These are phyloP conservation scores for Citrullus amarus DNA, from an alignment of 306 rosid genomes.

Conservation along the genomic window DNA sequence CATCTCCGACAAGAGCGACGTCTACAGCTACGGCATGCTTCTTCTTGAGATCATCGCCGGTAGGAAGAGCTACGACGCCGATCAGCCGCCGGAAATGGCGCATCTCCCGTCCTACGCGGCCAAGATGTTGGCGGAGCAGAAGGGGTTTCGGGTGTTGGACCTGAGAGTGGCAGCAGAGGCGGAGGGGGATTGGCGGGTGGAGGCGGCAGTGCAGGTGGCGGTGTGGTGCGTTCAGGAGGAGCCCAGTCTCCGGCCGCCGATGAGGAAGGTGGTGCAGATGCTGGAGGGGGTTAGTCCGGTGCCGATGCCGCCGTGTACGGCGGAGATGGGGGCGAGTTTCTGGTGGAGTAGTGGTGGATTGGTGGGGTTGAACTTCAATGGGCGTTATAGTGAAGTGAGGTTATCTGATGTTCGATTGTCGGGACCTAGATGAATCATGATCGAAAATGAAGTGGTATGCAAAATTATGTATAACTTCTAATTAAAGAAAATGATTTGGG, in stretches of 20 bases:
- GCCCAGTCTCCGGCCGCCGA: slow-evolving; percentile 26
- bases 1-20: slow-evolving; percentile 35
- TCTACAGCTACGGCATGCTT: slow-evolving; percentile 29
- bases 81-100: slow-evolving; percentile 12
- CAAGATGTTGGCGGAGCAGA: slow-evolving; percentile 36
- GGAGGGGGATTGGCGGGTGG: slow-evolving; percentile 27
- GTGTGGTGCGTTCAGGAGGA: slow-evolving; percentile 31
- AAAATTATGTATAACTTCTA: no score
- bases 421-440: slow-evolving; percentile 17
- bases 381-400: slow-evolving; percentile 10
- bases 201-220: slow-evolving; percentile 16
- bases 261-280: slow-evolving; percentile 33
- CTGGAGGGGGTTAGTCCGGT: slow-evolving; percentile 18
- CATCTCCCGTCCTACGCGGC: slow-evolving; percentile 24
- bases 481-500: no score
- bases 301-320: slow-evolving; percentile 8
- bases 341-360: slow-evolving; percentile 22
- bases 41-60: slow-evolving; percentile 29
- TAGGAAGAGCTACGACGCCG: slow-evolving; percentile 16
- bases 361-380: not conserved
- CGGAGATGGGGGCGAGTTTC: slow-evolving; percentile 9
- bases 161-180: slow-evolving; percentile 23
- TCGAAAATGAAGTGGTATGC: no score
- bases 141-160: slow-evolving; percentile 34
- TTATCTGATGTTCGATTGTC: slow-evolving; percentile 20